Percentiles rank a stretch among this genome's conserved stretches.
Evolutionary conservation across 805 yeast species (phyloP).

Genomic region (Candida fluviatilis): DNA sequence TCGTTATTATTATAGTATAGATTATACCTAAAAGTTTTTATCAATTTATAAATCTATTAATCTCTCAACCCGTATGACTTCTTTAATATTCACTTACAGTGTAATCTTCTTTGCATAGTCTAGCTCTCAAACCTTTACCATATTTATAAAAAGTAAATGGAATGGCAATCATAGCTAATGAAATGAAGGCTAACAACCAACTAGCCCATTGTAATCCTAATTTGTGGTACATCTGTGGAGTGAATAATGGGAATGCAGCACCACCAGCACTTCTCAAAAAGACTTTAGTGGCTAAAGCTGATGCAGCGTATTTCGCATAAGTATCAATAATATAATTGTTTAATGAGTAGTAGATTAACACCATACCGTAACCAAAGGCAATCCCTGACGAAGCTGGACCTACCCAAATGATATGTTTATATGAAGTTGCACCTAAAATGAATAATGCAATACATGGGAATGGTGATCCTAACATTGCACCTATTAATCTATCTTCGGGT

Average conservation of each 20-base stretch:
- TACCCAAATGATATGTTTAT: slow-evolving; percentile 61
- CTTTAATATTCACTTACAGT: slow-evolving; percentile 8
- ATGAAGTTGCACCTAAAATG: slow-evolving; percentile 77
- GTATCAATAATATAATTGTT: slow-evolving; percentile 88
- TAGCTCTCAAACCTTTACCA: slow-evolving; percentile 61
- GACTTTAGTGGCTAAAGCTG: slow-evolving; percentile 78
- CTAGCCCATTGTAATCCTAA: slow-evolving; percentile 79
- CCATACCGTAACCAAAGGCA: slow-evolving; percentile 61
- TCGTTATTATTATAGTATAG: slow-evolving; percentile 1
- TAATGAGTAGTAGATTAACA: slow-evolving; percentile 52
- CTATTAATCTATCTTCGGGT: slow-evolving; percentile 77
- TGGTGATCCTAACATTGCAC: slow-evolving; percentile 80
- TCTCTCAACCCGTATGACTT: not conserved
- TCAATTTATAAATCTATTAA: not conserved
- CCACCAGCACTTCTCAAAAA: slow-evolving; percentile 80
- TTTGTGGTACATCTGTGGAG: slow-evolving; percentile 74
- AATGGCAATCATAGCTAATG: slow-evolving; percentile 69
- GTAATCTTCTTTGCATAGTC: slow-evolving; percentile 65
- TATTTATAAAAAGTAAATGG: slow-evolving; percentile 69
- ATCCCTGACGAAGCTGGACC: slow-evolving; percentile 59
- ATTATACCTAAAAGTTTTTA: not conserved
- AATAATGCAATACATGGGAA: slow-evolving; percentile 78
- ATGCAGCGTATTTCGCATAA: slow-evolving; percentile 75
- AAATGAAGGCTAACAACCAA: slow-evolving; percentile 72
- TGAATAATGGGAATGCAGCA: slow-evolving; percentile 79